phyloP scores from a whole-genome alignment of 179 eudicot species.

The Camellia oleifera region DNA sequence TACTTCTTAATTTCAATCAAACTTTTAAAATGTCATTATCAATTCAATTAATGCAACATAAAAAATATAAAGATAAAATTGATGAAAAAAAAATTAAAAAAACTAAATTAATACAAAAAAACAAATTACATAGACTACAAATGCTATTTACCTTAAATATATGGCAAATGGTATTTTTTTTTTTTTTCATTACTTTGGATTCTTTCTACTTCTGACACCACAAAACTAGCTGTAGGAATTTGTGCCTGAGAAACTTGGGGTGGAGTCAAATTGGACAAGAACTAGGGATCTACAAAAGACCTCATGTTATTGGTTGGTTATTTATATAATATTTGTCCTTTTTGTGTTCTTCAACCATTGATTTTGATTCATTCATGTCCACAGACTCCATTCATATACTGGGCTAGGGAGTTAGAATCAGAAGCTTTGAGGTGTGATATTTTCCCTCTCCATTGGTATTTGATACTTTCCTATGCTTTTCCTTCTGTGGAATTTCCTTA shows the following conservation, averaged over 20 bases:
- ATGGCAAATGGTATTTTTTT: no score
- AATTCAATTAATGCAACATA: no score
- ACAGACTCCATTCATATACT: background rate
- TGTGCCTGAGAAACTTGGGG: background rate
- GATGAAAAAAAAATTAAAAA: no score
- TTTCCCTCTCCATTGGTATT: background rate
- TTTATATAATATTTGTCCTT: background rate
- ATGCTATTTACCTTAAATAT: no score
- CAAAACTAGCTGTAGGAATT: background rate
- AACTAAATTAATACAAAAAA: no score
- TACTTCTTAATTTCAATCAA: no score
- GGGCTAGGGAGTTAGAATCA: background rate
- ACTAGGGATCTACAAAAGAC: slow-evolving; percentile 9
- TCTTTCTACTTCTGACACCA: background rate
- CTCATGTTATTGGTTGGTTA: background rate
- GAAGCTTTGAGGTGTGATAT: background rate
- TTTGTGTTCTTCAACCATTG: background rate
- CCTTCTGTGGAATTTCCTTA: slow-evolving; percentile 1
- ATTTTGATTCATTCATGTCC: background rate
- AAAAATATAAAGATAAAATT: no score
- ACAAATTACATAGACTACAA: no score
- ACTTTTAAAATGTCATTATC: no score
- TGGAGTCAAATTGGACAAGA: slow-evolving; percentile 3
- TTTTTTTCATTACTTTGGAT: no score
- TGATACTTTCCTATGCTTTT: background rate